A percentile compares a stretch with the other conserved stretches of the same genome.
These are phyloP conservation scores for Rosa multiflora DNA, from an alignment of 306 rosid species.

Conservation along the genomic window DNA sequence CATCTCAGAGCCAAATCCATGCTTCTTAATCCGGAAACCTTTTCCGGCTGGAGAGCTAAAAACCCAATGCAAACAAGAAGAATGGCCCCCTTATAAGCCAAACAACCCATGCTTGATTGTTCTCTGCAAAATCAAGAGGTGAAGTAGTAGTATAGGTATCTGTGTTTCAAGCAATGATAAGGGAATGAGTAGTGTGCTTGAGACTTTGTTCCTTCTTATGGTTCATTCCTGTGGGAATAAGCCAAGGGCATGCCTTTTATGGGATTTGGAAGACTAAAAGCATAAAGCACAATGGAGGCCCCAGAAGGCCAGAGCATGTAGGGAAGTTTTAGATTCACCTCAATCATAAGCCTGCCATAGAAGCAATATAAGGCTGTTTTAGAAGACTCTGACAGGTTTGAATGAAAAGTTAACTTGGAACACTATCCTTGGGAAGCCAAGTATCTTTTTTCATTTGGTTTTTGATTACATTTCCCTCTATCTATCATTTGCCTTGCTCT, in stretches of 20 bases:
- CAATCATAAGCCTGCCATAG: constrained; percentile 77
- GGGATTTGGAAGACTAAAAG: constrained; percentile 69
- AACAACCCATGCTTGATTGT: constrained; percentile 50
- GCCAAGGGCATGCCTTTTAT: constrained; percentile 46
- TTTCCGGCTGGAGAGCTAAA: constrained; percentile 60
- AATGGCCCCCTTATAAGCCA: constrained; percentile 42
- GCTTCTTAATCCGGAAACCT: constrained; percentile 58
- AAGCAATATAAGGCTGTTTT: constrained; percentile 82
- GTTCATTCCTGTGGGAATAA: constrained; percentile 43
- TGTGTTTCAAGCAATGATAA: constrained; percentile 28
- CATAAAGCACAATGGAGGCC: constrained; percentile 51
- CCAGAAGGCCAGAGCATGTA: constrained; percentile 44
- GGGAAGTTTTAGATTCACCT: constrained; percentile 72
- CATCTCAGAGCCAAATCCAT: constrained; percentile 69
- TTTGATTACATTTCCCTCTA: constrained; percentile 28
- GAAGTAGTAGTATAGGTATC: constrained; percentile 8
- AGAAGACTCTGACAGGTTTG: constrained; percentile 85
- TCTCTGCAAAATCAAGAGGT: constrained; percentile 26
- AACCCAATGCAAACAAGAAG: constrained; percentile 53
- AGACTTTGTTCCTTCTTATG: constrained; percentile 28
- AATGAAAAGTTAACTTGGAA: constrained; percentile 76
- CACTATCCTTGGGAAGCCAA: constrained; percentile 83
- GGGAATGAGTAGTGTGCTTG: constrained; percentile 24
- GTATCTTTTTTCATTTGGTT: constrained; percentile 63
- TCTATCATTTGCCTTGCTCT: constrained; percentile 53